Evolutionary conservation across 176 grass and related monocot genomes (phyloP), one percentile per base, ranked within the genome.

Genomic region (Avena insularis): DNA sequence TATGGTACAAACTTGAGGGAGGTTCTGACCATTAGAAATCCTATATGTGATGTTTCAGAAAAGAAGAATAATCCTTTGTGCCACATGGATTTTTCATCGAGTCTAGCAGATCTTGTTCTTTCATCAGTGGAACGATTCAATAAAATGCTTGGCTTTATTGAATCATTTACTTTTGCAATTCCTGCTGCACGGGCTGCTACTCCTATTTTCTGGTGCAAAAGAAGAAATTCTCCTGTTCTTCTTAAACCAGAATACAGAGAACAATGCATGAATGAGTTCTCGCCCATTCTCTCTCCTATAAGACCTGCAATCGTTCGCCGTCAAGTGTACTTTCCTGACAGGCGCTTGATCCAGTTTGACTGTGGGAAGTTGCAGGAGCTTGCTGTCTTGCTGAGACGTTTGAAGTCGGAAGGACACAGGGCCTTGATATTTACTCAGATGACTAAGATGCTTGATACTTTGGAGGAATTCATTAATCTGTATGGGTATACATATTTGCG

Each of bases 391-490:
- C 58, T 99, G 63, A 94, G 97, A 71, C 89, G 90, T 79, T 86
- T 99, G 73, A 96, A 92, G 64, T 88, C 92, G 61, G 94, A 90
- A 89, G 97, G 97, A 21, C 97, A 99, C 82, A 91, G 97, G 69
- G 97, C 97, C 78, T 87, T 99, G 87, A 99, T 99, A 89, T 99
- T 99, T 87, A 99, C 97, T 62, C 97, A 99, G 88, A 99, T 99
- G 97, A 99, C 97, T 64, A 99, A 99, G 89, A 99, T 99, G 97
- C 90, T 99, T 84, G 97, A 99, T 79, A 92, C 90, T 56, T 93
- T 99, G 79, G 97, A 99, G 90, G 97, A 94, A 77, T 99, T 99
- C 81, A 99, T 99, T 77, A 99, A 96, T 87, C 90, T 99, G 60
- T 99, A 99, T 71, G 97, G 97, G 3, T 99, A 96, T 79, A 99